A percentile compares a stretch with the other conserved stretches of the same genome.
phyloP scores from a whole-genome alignment of 495 filamentous ascomycete species.

The Aspergillus diversus region DNA sequence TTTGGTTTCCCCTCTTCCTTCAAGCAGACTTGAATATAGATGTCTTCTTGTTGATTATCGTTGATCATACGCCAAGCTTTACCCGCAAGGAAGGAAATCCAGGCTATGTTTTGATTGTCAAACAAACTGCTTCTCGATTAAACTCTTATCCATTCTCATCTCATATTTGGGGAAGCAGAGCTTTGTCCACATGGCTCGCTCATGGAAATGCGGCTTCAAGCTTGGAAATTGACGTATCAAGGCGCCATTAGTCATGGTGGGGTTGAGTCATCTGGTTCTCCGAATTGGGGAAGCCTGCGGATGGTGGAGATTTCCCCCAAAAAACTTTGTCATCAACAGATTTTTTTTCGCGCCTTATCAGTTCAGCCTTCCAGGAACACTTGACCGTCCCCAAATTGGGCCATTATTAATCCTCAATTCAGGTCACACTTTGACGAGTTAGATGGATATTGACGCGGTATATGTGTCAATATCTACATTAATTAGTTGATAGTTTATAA shows the following conservation, averaged over 20 bases:
- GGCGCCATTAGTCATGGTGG: neutral
- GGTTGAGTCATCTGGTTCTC: neutral
- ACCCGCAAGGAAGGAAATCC: too few relatives aligned
- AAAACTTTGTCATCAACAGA: neutral
- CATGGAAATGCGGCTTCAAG: too few relatives aligned
- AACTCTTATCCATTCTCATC: too few relatives aligned
- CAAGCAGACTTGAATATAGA: too few relatives aligned
- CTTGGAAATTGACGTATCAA: too few relatives aligned
- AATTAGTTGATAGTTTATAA: neutral
- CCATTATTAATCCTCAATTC: slow-evolving; percentile 1
- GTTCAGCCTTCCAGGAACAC: slow-evolving; percentile 6
- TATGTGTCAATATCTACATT: neutral
- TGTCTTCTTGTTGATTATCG: too few relatives aligned
- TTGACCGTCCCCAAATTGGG: neutral
- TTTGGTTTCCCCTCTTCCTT: too few relatives aligned
- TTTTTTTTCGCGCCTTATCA: neutral
- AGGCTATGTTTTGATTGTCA: too few relatives aligned
- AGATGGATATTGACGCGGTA: neutral
- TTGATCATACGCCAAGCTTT: too few relatives aligned
- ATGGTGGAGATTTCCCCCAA: neutral
- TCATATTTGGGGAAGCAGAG: too few relatives aligned
- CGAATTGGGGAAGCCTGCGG: neutral
- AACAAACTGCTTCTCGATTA: too few relatives aligned
- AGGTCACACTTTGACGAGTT: neutral
- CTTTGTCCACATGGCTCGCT: too few relatives aligned